These are phyloP conservation scores for Ballota nigra DNA, from an alignment of 257 asterid genomes.

Conservation along the genomic window DNA sequence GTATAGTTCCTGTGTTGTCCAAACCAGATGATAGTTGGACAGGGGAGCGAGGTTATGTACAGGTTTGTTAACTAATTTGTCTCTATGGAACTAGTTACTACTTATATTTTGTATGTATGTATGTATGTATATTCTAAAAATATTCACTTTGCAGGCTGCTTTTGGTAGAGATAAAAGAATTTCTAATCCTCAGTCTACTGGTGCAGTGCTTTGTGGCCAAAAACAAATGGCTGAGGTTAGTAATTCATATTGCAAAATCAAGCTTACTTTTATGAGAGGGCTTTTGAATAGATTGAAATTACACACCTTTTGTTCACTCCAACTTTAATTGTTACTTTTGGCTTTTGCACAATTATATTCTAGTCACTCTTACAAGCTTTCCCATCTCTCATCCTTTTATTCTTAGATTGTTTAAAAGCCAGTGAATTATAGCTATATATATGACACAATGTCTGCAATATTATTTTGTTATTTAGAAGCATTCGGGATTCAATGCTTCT, in stretches of 20 bases:
- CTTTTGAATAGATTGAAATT: conserved; percentile 4
- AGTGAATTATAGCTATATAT: neutral
- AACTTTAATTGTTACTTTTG: neutral
- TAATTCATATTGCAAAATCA: conserved; percentile 6
- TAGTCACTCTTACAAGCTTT: neutral
- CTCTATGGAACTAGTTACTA: neutral
- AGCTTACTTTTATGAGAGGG: neutral
- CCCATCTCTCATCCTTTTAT: no score
- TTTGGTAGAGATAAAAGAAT: conserved; percentile 60
- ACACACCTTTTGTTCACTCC: neutral
- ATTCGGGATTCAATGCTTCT: neutral
- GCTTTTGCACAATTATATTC: neutral
- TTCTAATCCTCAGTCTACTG: conserved; percentile 66
- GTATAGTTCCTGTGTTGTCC: conserved; percentile 83
- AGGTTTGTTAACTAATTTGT: conserved; percentile 50
- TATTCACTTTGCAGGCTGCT: conserved; percentile 66
- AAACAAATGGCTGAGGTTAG: conserved; percentile 94
- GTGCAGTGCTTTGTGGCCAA: conserved; percentile 95
- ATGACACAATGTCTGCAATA: neutral
- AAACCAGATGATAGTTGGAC: conserved; percentile 79
- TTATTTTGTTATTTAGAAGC: neutral
- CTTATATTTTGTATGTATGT: neutral
- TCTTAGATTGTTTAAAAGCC: no score
- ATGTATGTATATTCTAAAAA: conserved; percentile 21
- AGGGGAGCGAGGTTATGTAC: conserved; percentile 88